Evolutionary conservation across 331 rosid genomes (phyloP).

Genomic region (Pyracantha coccinea): DNA sequence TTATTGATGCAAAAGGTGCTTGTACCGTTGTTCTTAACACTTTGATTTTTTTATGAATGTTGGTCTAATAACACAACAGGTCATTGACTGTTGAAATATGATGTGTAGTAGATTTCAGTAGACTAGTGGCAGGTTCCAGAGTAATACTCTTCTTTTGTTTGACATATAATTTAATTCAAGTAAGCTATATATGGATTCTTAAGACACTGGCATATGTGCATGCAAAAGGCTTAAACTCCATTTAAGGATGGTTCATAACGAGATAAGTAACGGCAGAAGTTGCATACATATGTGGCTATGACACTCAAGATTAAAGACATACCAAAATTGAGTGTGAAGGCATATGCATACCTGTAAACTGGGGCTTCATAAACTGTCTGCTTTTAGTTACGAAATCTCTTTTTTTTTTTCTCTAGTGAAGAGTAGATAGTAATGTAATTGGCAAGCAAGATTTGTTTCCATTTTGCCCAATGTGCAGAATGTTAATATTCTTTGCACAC

Average conservation of each 20-base stretch:
- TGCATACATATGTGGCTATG: not conserved
- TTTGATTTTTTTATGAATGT: no score
- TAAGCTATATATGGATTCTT: not conserved
- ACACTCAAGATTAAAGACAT: not conserved
- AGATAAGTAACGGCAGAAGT: not conserved
- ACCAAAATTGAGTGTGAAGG: not conserved
- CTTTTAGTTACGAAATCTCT: not conserved
- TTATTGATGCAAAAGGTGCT: not conserved
- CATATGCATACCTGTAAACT: not conserved
- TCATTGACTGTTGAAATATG: not conserved
- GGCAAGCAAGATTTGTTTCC: not conserved
- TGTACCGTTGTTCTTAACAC: not conserved
- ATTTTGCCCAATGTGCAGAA: not conserved
- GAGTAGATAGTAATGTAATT: not conserved
- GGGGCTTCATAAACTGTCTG: not conserved
- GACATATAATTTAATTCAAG: not conserved
- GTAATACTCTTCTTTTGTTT: not conserved
- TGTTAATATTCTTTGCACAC: not conserved
- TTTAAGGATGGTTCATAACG: not conserved
- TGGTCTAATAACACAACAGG: not conserved
- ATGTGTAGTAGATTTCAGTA: not conserved
- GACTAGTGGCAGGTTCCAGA: not conserved
- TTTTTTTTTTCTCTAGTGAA: not conserved
- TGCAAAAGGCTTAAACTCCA: not conserved
- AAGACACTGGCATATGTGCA: not conserved